Evolutionary conservation across 306 rosid genomes (phyloP), one percentile per base, ranked within the genome.

Genomic region (Betula pendula): DNA sequence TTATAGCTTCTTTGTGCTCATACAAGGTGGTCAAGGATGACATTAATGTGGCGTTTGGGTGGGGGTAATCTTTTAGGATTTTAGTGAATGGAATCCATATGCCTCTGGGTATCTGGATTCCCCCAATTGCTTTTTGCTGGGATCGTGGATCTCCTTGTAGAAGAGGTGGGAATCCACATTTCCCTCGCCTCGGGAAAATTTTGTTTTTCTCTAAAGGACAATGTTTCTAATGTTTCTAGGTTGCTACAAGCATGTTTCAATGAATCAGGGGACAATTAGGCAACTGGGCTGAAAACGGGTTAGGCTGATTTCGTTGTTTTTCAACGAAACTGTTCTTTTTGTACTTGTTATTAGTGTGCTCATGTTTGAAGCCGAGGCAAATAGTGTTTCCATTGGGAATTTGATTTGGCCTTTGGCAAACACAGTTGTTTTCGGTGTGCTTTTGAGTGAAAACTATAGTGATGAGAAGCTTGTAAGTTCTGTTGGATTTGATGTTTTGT

Each of bases 381-480:
- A 84, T 50, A 67, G 73, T 38, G 82, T 90, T 67, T 76, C 90
- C 12, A 4, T 88, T 45, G 87, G 87, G 45, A 79, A 75, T 75
- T 77, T 92, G 78, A 83, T 76, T 56, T 94, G 97, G 97, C 98
- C 96, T 33, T 75, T 94, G 40, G 95, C 83, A 1, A 92, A 92
- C 80, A 94, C 96, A 0, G 96, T 90, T 66, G 84, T 92, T 75
- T 94, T 94, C 19, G 95, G 96, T 3, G 98, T 94, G 20, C 90
- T 94, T 62, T 78, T 94, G 82, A 91, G 79, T 29, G 97, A 92
- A 69, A 89, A 72, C 75, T 90, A 1, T 70, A 79, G 86, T 51
- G 86, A 84, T 78, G 93, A 87, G 59, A 84, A 80, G 75, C 24
- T 76, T 13, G 70, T 79, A 10, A 85, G 74, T 75, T 88, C 88